Conservation (phyloP, 768 basidiomycete genomes). For the Serendipita vermifera region DNA sequence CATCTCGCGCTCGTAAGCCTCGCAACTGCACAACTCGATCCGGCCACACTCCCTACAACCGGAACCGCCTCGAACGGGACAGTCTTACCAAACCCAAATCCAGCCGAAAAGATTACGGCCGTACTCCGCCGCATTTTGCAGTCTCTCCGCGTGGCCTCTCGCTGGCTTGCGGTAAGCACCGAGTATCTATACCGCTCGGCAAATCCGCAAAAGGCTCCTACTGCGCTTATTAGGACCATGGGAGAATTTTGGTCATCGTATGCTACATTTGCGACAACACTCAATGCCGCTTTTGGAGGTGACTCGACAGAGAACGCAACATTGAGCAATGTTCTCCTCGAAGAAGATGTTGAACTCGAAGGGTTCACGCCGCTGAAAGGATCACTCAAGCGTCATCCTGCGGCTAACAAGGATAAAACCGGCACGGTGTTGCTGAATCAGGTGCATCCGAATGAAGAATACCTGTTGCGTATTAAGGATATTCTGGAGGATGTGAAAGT, state of each 20-base stretch:
- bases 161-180: conserved; percentile 70
- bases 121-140: conserved; percentile 76
- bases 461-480: conserved; percentile 86
- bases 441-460: conserved; percentile 87
- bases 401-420: conserved; percentile 19
- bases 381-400: conserved; percentile 33
- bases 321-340: conserved; percentile 41
- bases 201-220: conserved; percentile 25
- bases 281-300: conserved; percentile 51
- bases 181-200: conserved; percentile 15
- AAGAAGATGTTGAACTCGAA: conserved; percentile 80
- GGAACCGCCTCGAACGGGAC: conserved; percentile 32
- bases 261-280: conserved; percentile 45
- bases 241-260: conserved; percentile 62
- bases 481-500: conserved; percentile 56
- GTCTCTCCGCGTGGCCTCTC: conserved; percentile 72
- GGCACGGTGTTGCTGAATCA: conserved; percentile 17
- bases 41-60: conserved; percentile 23
- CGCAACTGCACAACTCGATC: conserved; percentile 48
- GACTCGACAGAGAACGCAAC: too few relatives aligned
- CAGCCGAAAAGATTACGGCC: conserved; percentile 76
- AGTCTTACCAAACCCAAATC: conserved; percentile 34
- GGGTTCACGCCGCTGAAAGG: conserved; percentile 77
- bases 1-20: conserved; percentile 51
- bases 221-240: conserved; percentile 27